These are phyloP conservation scores for Lactarius sanguifluus DNA, from an alignment of 768 basidiomycete genomes.

Conservation along the genomic window DNA sequence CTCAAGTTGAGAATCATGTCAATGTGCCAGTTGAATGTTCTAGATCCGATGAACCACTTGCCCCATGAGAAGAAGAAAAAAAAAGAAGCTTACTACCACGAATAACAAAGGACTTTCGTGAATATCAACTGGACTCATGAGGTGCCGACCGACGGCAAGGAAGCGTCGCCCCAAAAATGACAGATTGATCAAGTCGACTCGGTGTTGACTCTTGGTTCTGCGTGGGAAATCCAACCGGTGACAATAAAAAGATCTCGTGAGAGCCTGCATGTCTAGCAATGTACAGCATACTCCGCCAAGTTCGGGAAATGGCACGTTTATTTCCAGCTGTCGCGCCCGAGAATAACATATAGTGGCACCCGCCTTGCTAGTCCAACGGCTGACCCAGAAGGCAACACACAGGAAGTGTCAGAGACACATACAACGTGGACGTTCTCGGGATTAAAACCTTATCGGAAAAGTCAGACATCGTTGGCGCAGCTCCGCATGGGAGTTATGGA, in stretches of 20 bases:
- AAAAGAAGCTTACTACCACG: slow-evolving; percentile 3
- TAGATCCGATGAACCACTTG: slow-evolving; percentile 2
- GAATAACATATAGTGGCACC: not conserved
- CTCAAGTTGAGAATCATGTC: slow-evolving; percentile 16
- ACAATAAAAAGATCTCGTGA: not conserved
- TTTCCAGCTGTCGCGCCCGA: not conserved
- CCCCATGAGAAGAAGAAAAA: slow-evolving; percentile 3
- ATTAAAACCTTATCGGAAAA: not conserved
- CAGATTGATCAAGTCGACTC: not conserved
- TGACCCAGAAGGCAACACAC: slow-evolving; percentile 1
- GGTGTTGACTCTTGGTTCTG: not conserved
- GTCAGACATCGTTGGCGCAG: not conserved
- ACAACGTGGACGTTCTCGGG: not conserved
- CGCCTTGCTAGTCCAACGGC: not conserved
- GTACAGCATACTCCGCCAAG: not conserved
- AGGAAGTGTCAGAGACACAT: not conserved
- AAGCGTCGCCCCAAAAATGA: not conserved
- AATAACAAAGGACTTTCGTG: slow-evolving; percentile 7
- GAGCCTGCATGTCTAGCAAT: not conserved
- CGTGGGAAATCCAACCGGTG: slow-evolving; percentile 8
- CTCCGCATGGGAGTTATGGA: slow-evolving; percentile 12
- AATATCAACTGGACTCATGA: not conserved
- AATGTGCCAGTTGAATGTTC: slow-evolving; percentile 20
- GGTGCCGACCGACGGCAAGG: not conserved
- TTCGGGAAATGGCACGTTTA: slow-evolving; percentile 8